Percentiles rank a stretch among this genome's conserved stretches.
These are phyloP conservation scores for Mesostigma viride DNA, from an alignment of 139 green algal genomes.

Conservation along the genomic window DNA sequence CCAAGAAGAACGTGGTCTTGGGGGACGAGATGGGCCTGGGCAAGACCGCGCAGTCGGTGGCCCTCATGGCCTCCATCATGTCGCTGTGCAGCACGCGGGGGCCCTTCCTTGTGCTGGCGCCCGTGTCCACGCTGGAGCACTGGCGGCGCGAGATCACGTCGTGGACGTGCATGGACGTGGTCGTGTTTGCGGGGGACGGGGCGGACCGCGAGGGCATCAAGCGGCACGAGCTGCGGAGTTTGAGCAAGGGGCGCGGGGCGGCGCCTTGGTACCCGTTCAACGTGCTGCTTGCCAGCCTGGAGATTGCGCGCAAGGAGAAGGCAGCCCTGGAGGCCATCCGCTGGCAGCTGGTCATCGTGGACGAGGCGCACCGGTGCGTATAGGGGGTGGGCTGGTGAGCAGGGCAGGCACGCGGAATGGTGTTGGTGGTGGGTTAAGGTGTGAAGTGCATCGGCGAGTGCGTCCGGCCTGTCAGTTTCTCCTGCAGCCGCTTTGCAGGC, in stretches of 20 bases:
- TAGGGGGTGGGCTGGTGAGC: no score
- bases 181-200: slow-evolving; percentile 56
- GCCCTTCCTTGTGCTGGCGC: slow-evolving; percentile 84
- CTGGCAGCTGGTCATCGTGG: slow-evolving; percentile 41
- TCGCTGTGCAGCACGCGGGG: slow-evolving; percentile 35
- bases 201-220: slow-evolving; percentile 41
- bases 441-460: no score
- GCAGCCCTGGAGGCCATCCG: slow-evolving; percentile 20
- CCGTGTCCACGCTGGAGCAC: slow-evolving; percentile 82
- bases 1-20: slow-evolving; percentile 64
- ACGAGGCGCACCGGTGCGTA: slow-evolving; percentile 75
- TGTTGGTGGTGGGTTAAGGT: no score
- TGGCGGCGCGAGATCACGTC: slow-evolving; percentile 85
- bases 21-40: slow-evolving; percentile 93
- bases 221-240: slow-evolving; percentile 50
- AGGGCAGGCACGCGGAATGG: no score
- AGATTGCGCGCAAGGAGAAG: slow-evolving; percentile 41
- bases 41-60: slow-evolving; percentile 81
- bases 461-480: no score
- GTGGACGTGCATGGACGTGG: slow-evolving; percentile 70
- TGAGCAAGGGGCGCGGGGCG: slow-evolving; percentile 22
- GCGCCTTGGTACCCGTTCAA: no score
- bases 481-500: no score
- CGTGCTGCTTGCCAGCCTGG: slow-evolving; percentile 69
- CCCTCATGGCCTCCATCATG: no score